A percentile compares a stretch with the other conserved stretches of the same genome.
Conservation (phyloP, 2,329 filamentous ascomycete genomes). For the Ophiostoma piceae region DNA sequence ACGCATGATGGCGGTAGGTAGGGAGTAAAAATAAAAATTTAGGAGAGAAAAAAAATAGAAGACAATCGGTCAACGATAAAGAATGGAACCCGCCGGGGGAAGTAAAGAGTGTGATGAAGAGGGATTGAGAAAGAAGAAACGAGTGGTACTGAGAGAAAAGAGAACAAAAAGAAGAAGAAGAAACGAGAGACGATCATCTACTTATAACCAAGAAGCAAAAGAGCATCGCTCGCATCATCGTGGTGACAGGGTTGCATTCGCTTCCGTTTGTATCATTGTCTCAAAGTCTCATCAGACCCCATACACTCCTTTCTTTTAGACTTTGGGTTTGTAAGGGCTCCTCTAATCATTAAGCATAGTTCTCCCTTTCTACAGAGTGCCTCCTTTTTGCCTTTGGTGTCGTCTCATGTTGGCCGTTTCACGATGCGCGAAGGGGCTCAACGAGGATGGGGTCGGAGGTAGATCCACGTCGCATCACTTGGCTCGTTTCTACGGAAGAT, state of each 20-base stretch:
- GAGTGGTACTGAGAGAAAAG: not conserved
- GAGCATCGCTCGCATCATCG: not conserved
- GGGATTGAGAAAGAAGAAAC: conserved; percentile 12
- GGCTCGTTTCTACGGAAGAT: conserved; percentile 11
- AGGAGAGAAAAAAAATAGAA: not conserved
- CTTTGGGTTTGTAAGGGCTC: not conserved
- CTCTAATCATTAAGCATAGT: not conserved
- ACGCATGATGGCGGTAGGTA: conserved; percentile 24
- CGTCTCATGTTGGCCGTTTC: conserved; percentile 18
- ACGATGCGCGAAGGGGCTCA: conserved; percentile 9
- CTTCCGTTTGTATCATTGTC: conserved; percentile 9
- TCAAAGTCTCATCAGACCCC: not conserved
- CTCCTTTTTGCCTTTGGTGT: not conserved
- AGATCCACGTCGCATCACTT: conserved; percentile 16
- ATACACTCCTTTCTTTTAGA: not conserved
- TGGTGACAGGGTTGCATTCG: conserved; percentile 11
- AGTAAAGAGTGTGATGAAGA: not conserved
- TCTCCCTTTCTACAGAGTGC: not conserved
- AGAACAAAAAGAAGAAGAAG: not conserved
- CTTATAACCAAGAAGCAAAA: not conserved
- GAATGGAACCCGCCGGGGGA: conserved; percentile 20
- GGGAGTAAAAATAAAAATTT: not conserved
- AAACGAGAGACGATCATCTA: conserved; percentile 3
- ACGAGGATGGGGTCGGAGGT: conserved; percentile 1
- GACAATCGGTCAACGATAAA: conserved; percentile 26